Evolutionary conservation across 2,329 filamentous ascomycete genomes (phyloP), one percentile per base, ranked within the genome.

Genomic region (Beauveria asiatica): DNA sequence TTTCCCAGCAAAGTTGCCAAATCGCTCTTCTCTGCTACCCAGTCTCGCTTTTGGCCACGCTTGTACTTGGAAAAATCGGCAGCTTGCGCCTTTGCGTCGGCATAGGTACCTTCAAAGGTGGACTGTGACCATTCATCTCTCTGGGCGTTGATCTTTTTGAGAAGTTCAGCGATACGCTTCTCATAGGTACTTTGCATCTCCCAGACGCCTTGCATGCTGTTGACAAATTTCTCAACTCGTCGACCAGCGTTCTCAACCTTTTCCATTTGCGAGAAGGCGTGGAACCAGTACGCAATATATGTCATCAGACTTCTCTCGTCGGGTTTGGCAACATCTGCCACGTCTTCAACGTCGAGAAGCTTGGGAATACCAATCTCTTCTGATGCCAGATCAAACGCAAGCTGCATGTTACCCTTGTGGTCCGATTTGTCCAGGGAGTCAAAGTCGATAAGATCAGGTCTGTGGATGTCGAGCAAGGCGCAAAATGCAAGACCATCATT

Each of bases 241-340:
- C 94, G 85, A 5, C 94, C 94, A 4, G 94, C 94, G 71, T 99
- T 99, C 75, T 99, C 94, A 9, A 99, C 94, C 72, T 93, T 89
- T 76, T 99, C 94, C 87, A 99, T 95, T 70, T 97, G 93, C 33
- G 93, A 97, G 73, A 99, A 99, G 67, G 94, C 94, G 72, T 99
- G 94, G 82, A 99, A 99, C 94, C 94, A 99, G 79, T 99, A 99
- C 65, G 94, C 94, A 68, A 99, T 99, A 74, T 99, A 99, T 1
- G 94, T 99, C 94, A 99, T 99, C 71, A 99, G 81, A 72, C 90
- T 95, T 67, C 91, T 87, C 75, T 99, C 94, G 72, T 99, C 94
- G 25, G 94, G 94, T 76, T 94, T 95, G 25, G 92, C 83, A 30
- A 99, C 93, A 72, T 99, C 94, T 73, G 91, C 96, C 21, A 99